Base-by-base conservation (phyloP, 1,284 basidiomycete species). In the Tilletia horrida region DNA sequence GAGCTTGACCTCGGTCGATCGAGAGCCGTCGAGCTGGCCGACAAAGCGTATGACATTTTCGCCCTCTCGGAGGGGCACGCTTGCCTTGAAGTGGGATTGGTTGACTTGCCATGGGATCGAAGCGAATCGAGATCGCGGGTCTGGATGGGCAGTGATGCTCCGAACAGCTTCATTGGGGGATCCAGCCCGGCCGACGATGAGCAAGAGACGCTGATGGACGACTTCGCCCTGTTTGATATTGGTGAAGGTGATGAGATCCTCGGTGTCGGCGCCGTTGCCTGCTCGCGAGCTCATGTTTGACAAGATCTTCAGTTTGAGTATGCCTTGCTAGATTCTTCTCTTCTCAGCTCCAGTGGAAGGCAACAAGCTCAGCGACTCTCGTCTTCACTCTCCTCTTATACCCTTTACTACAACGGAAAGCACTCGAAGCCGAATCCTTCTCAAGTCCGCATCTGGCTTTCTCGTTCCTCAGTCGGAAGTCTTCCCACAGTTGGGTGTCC, bases 31-130 rank as follows among this genome's bases (percentile, higher is more conserved):
- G 35, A 40, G 35, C 11, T 40, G 35, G 4, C 35, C 35, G 6
- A 48, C 45, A 23, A 48, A 48, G 16, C 45, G 45, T 6, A 48
- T 18, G 21, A 48, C 50, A 27, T 55, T 55, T 18, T 55, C 50
- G 23, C 50, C 55, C 29, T 59, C 55, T 2, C 31, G 55, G n/a
- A 59, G 55, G 2, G 35, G 55, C 2, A 59, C 55, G 55, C 25
- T 59, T 31, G 55, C 35, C 29, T 59, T 59, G 55, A 59, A 59
- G 16, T 59, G 55, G 29, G 55, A 59, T 29, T 59, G 55, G 29
- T 59, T 59, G 29, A 59, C 55, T 29, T 59, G 55, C 55, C 55
- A 59, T 21, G 27, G 16, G 55, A 59, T 59, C 4, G 29, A 3
- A 18, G 8, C 14, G 29, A 59, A 59, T 25, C 55, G 13, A 40